Conservation (phyloP, 768 basidiomycete species). For the Boletus patriciae region DNA sequence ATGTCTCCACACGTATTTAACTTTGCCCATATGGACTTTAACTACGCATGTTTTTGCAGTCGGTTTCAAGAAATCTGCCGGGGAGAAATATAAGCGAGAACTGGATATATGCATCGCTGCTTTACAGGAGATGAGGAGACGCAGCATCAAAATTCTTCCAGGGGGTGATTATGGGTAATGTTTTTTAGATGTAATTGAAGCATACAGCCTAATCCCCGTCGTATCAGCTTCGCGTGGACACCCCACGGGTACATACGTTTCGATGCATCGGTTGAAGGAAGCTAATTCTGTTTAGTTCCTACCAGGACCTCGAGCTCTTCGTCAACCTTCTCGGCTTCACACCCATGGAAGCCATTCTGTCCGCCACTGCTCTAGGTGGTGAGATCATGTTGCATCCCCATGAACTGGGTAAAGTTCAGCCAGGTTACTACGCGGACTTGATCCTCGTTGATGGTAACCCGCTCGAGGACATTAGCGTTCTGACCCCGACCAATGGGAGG, state of each 20-base stretch:
- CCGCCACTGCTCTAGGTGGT: conserved; percentile 37
- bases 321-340: conserved; percentile 36
- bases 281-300: conserved; percentile 27
- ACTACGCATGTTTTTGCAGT: conserved; percentile 5
- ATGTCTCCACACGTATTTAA: not conserved
- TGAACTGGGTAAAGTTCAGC: conserved; percentile 38
- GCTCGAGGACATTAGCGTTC: conserved; percentile 34
- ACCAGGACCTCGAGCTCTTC: conserved; percentile 39
- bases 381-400: conserved; percentile 38
- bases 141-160: conserved; percentile 38
- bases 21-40: not conserved
- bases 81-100: conserved; percentile 31
- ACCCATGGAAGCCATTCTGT: conserved; percentile 39
- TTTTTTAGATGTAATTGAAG: not conserved
- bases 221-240: conserved; percentile 31
- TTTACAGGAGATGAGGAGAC: conserved; percentile 37
- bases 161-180: conserved; percentile 40
- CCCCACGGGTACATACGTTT: conserved; percentile 28
- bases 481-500: conserved; percentile 33
- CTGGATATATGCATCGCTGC: conserved; percentile 35
- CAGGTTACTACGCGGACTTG: conserved; percentile 39
- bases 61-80: conserved; percentile 20
- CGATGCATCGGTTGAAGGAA: not conserved
- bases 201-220: not conserved
- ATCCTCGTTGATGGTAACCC: conserved; percentile 39